These are phyloP conservation scores for Suillus sp. DNA, from an alignment of 768 basidiomycete genomes.

Conservation along the genomic window DNA sequence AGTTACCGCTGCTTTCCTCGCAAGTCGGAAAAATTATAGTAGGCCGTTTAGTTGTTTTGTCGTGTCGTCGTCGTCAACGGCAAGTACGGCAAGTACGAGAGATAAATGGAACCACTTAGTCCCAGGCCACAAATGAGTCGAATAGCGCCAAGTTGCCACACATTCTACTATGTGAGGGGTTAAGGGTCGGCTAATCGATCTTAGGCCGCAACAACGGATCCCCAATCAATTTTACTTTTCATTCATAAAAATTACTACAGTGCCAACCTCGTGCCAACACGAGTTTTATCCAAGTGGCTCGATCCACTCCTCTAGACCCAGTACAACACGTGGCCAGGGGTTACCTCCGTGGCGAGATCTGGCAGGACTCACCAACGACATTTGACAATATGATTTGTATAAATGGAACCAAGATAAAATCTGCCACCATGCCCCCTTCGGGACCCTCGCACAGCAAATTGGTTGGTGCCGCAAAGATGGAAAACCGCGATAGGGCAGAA, in stretches of 20 bases:
- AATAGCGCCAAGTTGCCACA: constrained; percentile 20
- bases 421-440: neutral
- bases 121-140: constrained; percentile 11
- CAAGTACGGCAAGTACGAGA: constrained; percentile 18
- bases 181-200: constrained; percentile 35
- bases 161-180: constrained; percentile 22
- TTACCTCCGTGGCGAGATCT: neutral
- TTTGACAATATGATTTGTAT: constrained; percentile 1
- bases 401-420: neutral
- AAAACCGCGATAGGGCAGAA: neutral
- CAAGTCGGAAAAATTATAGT: constrained; percentile 4
- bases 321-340: constrained; percentile 2
- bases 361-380: neutral
- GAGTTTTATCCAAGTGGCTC: neutral
- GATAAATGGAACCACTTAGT: constrained; percentile 19
- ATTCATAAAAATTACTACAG: neutral
- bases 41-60: neutral
- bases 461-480: neutral
- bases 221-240: constrained; percentile 11
- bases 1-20: constrained; percentile 9
- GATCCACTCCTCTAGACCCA: neutral
- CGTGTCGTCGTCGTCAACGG: constrained; percentile 21
- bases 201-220: constrained; percentile 8
- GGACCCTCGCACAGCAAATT: neutral
- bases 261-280: constrained; percentile 1